Base-by-base conservation (phyloP, 768 basidiomycete species). In the Leccinum variicolor region DNA sequence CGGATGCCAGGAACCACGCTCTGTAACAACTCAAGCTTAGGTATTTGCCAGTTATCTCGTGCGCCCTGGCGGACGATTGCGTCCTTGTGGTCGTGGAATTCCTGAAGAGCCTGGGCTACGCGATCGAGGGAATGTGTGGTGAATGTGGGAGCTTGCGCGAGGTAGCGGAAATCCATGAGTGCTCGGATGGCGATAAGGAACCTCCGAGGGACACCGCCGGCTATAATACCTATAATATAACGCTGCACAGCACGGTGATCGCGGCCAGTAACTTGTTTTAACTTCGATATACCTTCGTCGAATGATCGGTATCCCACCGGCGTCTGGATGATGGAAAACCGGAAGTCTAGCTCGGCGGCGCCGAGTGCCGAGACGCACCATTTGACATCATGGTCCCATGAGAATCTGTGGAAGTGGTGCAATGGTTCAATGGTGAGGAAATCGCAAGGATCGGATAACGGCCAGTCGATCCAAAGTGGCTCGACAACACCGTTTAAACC, bases 331-430 rank as follows among this genome's bases (percentile, higher is more conserved):
- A 41, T 17, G n/a, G 39, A 41, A 19, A 41, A 41, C 1, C n/a
- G 39, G 39, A n/a, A 41, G n/a, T 41, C n/a, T 7, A 41, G 39
- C 6, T 41, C 39, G 0, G 39, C n/a, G 9, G n/a, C 15, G 6
- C 39, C 39, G 39, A 41, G 39, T 8, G 8, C 39, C n/a, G n/a
- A 19, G 39, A 41, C 17, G 39, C 57, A 54, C 52, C 57, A 58
- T 9, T 50, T 33, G 4, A 39, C 8, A 15, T 58, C 41, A 0
- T 58, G 53, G 8, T 58, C 53, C 53, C 53, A 58, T 3, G n/a
- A 3, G 28, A 58, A 53, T 3, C 17, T 23, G 7, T 54, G 52
- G 6, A 58, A 58, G 7, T 58, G 57, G 19, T 59, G 58, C 0
- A 59, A 46, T 1, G 46, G 33, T n/a, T 59, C 54, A 2, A 50